Evolutionary conservation across 2,329 filamentous ascomycete species (phyloP).

Genomic region (Monilinia vaccinii-corymbosi): DNA sequence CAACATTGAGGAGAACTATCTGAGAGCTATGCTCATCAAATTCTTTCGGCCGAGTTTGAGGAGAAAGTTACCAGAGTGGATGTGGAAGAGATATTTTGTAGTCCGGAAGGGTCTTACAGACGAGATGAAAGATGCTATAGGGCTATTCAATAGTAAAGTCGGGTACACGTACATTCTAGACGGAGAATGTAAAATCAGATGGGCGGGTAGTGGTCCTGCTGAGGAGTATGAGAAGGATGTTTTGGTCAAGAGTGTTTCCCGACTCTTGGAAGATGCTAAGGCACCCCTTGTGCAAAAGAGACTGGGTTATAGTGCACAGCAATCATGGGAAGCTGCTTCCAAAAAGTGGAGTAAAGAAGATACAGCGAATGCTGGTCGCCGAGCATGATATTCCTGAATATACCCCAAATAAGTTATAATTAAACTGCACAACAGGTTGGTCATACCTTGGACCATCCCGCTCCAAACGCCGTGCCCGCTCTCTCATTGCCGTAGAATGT

Average conservation of each 20-base stretch:
- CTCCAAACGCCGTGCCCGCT: slow-evolving; percentile 6
- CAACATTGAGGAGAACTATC: slow-evolving; percentile 74
- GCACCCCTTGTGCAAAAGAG: neutral
- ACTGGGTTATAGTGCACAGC: neutral
- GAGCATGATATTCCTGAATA: slow-evolving; percentile 16
- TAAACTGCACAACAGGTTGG: slow-evolving; percentile 21
- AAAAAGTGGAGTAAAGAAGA: neutral
- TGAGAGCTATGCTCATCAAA: slow-evolving; percentile 52
- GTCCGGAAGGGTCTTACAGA: slow-evolving; percentile 50
- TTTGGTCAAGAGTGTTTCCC: slow-evolving; percentile 54
- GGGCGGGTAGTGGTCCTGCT: slow-evolving; percentile 75
- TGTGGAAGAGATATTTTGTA: slow-evolving; percentile 54
- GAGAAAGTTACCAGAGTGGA: slow-evolving; percentile 38
- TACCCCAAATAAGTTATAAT: slow-evolving; percentile 25
- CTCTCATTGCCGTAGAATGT: slow-evolving; percentile 15
- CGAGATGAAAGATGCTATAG: slow-evolving; percentile 53
- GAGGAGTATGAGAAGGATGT: slow-evolving; percentile 57
- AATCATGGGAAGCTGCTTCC: neutral
- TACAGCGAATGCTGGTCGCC: slow-evolving; percentile 5
- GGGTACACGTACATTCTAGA: slow-evolving; percentile 84
- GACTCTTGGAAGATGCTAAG: slow-evolving; percentile 48
- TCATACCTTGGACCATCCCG: neutral
- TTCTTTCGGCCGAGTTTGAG: slow-evolving; percentile 48
- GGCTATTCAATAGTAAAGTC: slow-evolving; percentile 78
- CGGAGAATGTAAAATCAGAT: slow-evolving; percentile 77